Evolutionary conservation across 208 protist species (phyloP), one percentile per base, ranked within the genome.

Genomic region (Acanthamoeba quina): DNA sequence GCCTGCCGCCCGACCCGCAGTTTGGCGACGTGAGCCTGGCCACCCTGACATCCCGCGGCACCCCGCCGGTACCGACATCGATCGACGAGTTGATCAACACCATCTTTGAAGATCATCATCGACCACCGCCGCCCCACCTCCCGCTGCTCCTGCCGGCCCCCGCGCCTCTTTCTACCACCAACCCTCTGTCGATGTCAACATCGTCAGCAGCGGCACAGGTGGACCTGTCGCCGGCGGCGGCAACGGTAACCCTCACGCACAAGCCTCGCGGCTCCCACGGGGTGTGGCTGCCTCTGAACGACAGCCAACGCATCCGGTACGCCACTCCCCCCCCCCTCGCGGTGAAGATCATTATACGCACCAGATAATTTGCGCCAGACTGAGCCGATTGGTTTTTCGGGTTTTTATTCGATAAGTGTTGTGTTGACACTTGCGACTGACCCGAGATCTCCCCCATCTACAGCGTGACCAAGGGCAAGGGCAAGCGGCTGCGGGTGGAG

Each of bases 401-500:
- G 52, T 17, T 7, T 76, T 76, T 47, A 15, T 76, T 34, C n/a
- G n/a, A n/a, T n/a, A n/a, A n/a, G 34, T 37, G 0, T 37, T 37
- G 0, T 37, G 34, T 37, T 37, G 34, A 37, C 34, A 37, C 34
- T 37, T 37, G 34, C 1, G 34, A 37, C 34, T 37, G 34, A 37
- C 34, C 34, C 34, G 34, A 37, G 34, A 37, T n/a, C n/a, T 37
- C 34, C 34, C 34, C 34, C 34, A 37, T 37, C 34, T 37, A 37
- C 34, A 78, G 68, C 1, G 68, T 78, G 37, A 78, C 68, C 9
- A 78, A 78, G 37, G 68, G 68, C 5, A 78, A 78, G 68, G 68
- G 68, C 3, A 78, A 78, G 68, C 68, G 68, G 31, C 31, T 78
- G 68, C 68, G 68, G 29, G 17, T 78, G 7, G 68, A 78, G 68